These are phyloP conservation scores for Colletotrichum destructivum DNA, from an alignment of 2,329 filamentous ascomycete species.

Conservation along the genomic window DNA sequence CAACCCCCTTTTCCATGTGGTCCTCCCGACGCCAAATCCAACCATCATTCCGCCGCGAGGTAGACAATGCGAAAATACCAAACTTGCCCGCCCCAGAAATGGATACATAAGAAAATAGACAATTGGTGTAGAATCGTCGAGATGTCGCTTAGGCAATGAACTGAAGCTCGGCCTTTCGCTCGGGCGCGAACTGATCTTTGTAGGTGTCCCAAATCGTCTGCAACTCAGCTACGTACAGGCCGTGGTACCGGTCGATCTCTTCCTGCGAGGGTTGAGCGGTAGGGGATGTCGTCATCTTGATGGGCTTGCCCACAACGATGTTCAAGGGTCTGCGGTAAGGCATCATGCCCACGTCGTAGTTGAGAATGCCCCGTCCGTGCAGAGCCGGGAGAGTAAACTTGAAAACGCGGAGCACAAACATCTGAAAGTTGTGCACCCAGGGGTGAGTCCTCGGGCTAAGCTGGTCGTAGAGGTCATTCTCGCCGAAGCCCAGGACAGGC, in stretches of 20 bases:
- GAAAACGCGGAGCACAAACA: slow-evolving; percentile 86
- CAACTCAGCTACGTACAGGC: slow-evolving; percentile 82
- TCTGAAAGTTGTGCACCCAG: slow-evolving; percentile 83
- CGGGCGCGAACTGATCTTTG: slow-evolving; percentile 81
- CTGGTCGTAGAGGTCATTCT: slow-evolving; percentile 97
- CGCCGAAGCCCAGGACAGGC: slow-evolving; percentile 91
- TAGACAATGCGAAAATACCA: slow-evolving; percentile 10
- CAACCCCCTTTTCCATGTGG: slow-evolving; percentile 8
- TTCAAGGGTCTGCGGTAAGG: slow-evolving; percentile 91
- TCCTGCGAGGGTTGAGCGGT: slow-evolving; percentile 76
- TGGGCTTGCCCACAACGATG: slow-evolving; percentile 88
- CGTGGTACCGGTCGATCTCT: slow-evolving; percentile 87
- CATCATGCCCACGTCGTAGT: slow-evolving; percentile 97
- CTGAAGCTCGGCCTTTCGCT: slow-evolving; percentile 76
- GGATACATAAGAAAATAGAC: not conserved
- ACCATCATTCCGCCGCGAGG: not conserved
- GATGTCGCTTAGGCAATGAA: slow-evolving; percentile 67
- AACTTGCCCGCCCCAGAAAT: not conserved
- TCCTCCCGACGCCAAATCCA: slow-evolving; percentile 14
- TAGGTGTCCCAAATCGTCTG: slow-evolving; percentile 81
- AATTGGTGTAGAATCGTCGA: not conserved
- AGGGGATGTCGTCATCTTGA: slow-evolving; percentile 75
- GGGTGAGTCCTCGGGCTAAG: slow-evolving; percentile 84
- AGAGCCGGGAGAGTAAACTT: slow-evolving; percentile 95
- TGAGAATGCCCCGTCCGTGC: slow-evolving; percentile 93